Conservation (phyloP, 2,329 filamentous ascomycete genomes). For the Pyricularia sp. region DNA sequence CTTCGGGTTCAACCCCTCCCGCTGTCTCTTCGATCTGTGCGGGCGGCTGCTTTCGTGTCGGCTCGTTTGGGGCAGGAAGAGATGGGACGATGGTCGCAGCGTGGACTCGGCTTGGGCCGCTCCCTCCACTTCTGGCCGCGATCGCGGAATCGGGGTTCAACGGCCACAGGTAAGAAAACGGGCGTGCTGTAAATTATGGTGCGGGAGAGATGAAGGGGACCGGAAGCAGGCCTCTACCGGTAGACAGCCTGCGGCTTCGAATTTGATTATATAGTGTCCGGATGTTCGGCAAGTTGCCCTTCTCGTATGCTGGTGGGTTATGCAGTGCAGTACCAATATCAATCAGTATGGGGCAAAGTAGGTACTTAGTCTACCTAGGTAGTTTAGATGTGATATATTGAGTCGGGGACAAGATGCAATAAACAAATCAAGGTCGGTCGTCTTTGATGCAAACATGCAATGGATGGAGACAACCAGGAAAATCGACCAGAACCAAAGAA, state of each 20-base stretch:
- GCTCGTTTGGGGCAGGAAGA: background rate
- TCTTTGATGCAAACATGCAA: background rate
- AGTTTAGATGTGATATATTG: background rate
- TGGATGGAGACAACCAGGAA: background rate
- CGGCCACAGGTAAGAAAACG: background rate
- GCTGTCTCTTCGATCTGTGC: slow-evolving; percentile 4
- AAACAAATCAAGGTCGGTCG: background rate
- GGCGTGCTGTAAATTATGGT: background rate
- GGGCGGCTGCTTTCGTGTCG: background rate
- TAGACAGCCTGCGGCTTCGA: background rate
- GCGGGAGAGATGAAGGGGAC: background rate
- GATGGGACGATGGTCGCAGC: background rate
- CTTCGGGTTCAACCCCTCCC: background rate
- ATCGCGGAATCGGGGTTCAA: background rate
- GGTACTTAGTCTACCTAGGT: background rate
- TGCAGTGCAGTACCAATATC: background rate
- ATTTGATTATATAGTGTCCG: background rate
- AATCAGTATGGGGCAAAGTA: background rate
- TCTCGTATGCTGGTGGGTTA: background rate
- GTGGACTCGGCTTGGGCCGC: background rate
- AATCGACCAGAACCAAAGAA: background rate
- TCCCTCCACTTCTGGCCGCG: background rate
- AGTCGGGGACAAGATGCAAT: background rate
- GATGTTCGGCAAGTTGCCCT: background rate
- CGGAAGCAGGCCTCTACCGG: background rate